Base-by-base conservation (phyloP, 495 filamentous ascomycete species). In the Aspergillus steynii region DNA sequence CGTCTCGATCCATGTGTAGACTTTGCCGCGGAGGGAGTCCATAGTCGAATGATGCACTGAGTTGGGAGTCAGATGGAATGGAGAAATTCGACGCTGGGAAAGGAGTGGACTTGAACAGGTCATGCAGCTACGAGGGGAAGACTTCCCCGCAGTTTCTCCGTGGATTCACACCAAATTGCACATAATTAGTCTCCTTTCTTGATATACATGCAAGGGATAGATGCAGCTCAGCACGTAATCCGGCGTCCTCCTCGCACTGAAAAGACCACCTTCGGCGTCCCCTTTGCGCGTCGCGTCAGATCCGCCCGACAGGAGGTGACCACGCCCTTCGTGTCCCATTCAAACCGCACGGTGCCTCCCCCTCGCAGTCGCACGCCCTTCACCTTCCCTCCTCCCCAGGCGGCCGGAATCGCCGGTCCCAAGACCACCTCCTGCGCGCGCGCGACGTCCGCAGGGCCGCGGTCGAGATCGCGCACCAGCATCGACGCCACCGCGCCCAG, bases 1-100 rank as follows among this genome's bases (percentile, higher is more conserved):
- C 3, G 68, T 27, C 5, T 62, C 61, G 55, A 83, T 79, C 83
- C 82, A 85, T 37, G 56, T 67, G 37, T 81, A 73, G 1, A 85
- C 83, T 72, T 80, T 83, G 52, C 65, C 67, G 59, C 73, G 58
- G 55, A 77, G 58, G 49, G 69, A 66, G 55, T 71, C 58, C 67
- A 70, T 72, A 20, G 20, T 20, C 20, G 20, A 20, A 20, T 20
- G 20, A 20, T 20, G 20, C 20, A 20, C 20, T 20, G 20, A 20
- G 20, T 20, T 20, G 20, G 20, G 20, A 20, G 20, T 20, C 20
- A 20, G 20, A 20, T 20, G 20, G 20, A 20, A 20, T 20, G 20
- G 20, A 20, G 20, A 20, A 20, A 20, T 20, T 20, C 20, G 20
- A 20, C 20, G 20, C 20, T 20, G 20, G 20, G 20, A 20, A 20